Base-by-base conservation (phyloP, 2,329 filamentous ascomycete genomes). In the Aotearoamyces nothofagi region DNA sequence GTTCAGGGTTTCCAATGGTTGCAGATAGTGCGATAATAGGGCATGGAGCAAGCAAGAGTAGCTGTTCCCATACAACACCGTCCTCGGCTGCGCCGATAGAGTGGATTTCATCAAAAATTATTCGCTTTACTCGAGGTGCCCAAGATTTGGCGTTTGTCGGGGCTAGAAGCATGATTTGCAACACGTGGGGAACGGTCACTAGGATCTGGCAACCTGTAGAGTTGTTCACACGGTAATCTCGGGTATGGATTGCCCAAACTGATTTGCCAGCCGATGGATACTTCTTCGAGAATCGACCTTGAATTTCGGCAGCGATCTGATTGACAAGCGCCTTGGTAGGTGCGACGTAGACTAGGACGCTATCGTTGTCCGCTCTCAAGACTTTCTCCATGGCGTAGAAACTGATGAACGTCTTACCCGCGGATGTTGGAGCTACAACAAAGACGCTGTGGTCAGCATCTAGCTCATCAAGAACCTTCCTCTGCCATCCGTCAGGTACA, bases 341-440 rank as follows among this genome's bases (percentile, higher is more conserved):
- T 1, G 78, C 80, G 5, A 87, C 75, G 39, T 86, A 87, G 1
- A 86, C 74, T 5, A 87, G 52, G 3, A 86, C 63, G 3, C 69
- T 72, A 27, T 82, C 69, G 34, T 86, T 67, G 36, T 68, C 69
- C 4, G 63, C 62, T 43, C 77, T 61, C 7, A 87, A 56, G 1
- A 84, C 58, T 44, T 80, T 73, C 43, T 78, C 76, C 75, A 86
- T 87, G 2, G 79, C 79, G 41, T 87, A 84, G 49, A 86, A 87
- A 1, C 70, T 78, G 33, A 86, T 86, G 48, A 86, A 87, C 0
- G 79, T 87, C 50, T 86, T 87, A 37, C 80, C 80, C 1, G 80
- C 74, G 14, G 73, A 80, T 0, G 79, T 87, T 1, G 79, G 79
- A 0, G 79, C 79, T 6, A 86, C 71, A 1, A 83, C 76, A 33